Evolutionary conservation across 192 early-diverging fungal genomes (phyloP).

Genomic region (Backusella macrospora): DNA sequence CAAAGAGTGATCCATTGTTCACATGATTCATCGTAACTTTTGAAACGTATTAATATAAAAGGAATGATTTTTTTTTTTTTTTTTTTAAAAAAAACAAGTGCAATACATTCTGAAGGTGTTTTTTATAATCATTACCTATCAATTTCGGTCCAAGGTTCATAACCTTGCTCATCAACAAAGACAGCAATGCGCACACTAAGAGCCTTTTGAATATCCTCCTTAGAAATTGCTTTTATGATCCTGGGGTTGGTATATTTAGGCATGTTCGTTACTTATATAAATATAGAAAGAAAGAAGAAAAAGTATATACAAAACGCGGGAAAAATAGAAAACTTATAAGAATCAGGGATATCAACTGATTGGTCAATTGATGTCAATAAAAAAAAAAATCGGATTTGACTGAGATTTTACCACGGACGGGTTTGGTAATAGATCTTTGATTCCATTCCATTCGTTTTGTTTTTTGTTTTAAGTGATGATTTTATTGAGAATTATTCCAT

Average conservation of each 20-base stretch:
- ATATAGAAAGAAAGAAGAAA: neutral
- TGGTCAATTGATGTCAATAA: no score
- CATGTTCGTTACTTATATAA: neutral
- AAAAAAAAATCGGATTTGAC: no score
- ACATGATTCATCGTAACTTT: neutral
- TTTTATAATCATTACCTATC: conserved; percentile 1
- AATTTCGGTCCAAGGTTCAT: conserved; percentile 1
- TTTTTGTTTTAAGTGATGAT: no score
- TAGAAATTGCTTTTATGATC: neutral
- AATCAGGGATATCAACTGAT: no score
- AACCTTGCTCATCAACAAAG: conserved; percentile 29
- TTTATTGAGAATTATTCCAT: no score
- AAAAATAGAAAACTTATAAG: no score
- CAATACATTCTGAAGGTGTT: neutral
- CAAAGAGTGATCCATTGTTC: conserved; percentile 13
- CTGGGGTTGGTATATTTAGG: neutral
- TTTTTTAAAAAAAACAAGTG: no score
- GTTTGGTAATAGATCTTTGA: no score
- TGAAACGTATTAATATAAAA: neutral
- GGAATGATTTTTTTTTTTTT: neutral
- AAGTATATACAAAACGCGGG: no score
- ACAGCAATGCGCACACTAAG: conserved; percentile 15
- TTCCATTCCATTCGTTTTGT: no score
- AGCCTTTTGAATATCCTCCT: conserved; percentile 11
- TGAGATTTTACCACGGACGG: no score